Conservation (phyloP, 139 green algal genomes). For the Coccomyxa sp. region DNA sequence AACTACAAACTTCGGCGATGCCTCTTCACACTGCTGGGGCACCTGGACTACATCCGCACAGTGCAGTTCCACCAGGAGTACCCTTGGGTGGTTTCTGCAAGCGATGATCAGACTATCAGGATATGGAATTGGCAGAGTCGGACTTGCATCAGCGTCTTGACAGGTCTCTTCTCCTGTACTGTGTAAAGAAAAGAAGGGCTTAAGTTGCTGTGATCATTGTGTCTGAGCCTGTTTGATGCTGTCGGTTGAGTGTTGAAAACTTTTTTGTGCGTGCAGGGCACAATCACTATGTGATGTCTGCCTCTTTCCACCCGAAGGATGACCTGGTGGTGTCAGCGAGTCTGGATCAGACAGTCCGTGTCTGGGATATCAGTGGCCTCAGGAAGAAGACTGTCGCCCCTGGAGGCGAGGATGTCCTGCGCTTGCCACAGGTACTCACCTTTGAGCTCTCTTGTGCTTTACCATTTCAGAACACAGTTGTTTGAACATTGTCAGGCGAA, state of each 20-base stretch:
- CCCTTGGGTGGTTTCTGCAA: constrained; percentile 96
- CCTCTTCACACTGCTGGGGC: constrained; percentile 97
- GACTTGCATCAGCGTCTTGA: constrained; percentile 95
- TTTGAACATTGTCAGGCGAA: not conserved
- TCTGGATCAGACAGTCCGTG: constrained; percentile 94
- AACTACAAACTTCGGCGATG: constrained; percentile 60
- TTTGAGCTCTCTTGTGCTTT: not conserved
- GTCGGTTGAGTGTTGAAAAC: too few relatives aligned
- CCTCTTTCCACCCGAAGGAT: constrained; percentile 91
- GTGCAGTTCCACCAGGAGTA: constrained; percentile 86
- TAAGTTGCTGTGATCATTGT: not conserved
- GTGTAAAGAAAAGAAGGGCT: not conserved
- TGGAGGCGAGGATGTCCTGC: constrained; percentile 77
- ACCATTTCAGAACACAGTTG: not conserved
- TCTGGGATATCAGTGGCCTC: constrained; percentile 98
- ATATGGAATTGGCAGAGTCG: constrained; percentile 99
- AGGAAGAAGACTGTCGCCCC: constrained; percentile 91
- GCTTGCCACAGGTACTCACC: constrained; percentile 59
- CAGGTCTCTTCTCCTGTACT: constrained; percentile 16
- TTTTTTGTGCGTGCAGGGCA: constrained; percentile 56
- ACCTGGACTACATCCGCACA: constrained; percentile 99
- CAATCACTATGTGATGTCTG: constrained; percentile 99
- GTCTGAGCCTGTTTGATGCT: too few relatives aligned
- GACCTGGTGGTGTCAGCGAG: constrained; percentile 85
- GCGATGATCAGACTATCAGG: constrained; percentile 98